Base-by-base conservation (phyloP, 176 grass and related monocot species). In the Oryza officinalis region DNA sequence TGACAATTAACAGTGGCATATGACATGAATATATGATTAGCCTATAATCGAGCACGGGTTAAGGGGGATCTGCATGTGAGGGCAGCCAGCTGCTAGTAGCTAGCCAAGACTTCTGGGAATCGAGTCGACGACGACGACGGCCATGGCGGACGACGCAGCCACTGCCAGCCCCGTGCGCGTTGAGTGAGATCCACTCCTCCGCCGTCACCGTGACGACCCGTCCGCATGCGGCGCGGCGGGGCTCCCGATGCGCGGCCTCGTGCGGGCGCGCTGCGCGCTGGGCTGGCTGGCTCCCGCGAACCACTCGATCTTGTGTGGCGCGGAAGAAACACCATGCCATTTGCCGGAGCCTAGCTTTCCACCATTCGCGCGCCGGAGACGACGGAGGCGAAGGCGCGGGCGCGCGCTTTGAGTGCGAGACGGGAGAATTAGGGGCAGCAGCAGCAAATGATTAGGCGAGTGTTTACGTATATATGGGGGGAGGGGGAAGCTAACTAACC, bases 161-260 rank as follows among this genome's bases (percentile, higher is more conserved):
- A 15, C 50, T 27, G 37, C 3, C 7, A 57, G 40, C 33, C 27
- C 28, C 50, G 54, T 69, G 83, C 83, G 35, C 72, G 78, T 90
- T 90, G 93, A 92, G 88, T 92, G 69, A 78, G 44, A 44, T 46
- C 82, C 80, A 94, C 93, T 77, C 79, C 35, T 69, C 87, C 79
- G 47, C 68, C 78, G 89, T 85, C 79, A 76, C 45, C 74, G 30
- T 92, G 86, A 89, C 82, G 82, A 75, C 50, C 31, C 3, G 10
- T 40, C 33, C 3, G 49, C 25, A 14, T 6, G 11, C 4, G 11
- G 40, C 23, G 0, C 40, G 75, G 75, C 79, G 78, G 76, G 65
- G 27, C 7, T 44, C 83, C 88, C 82, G 41, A 79, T 72, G 87
- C 37, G 43, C 15, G 76, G 57, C 33, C 63, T 76, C 87, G 72